phyloP scores from a whole-genome alignment of 129 eudicot species.

The Pulicaria dysenterica region DNA sequence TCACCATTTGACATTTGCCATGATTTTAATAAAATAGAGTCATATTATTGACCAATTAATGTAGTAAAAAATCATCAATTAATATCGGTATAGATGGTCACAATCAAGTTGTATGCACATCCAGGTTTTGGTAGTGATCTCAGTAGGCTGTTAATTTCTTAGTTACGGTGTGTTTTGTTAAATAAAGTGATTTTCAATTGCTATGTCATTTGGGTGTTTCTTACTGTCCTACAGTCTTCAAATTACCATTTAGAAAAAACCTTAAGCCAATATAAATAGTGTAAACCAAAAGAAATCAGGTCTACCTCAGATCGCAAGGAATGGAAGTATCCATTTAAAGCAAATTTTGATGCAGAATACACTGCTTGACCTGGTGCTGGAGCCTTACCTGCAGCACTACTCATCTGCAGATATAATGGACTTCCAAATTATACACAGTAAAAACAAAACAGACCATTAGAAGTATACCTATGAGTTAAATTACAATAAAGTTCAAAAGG shows the following conservation, averaged over 20 bases:
- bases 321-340: conserved; percentile 89
- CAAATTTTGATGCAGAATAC: conserved; percentile 91
- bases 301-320: conserved; percentile 93
- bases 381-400: conserved; percentile 98
- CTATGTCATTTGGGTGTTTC: conserved; percentile 5
- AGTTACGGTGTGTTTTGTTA: neutral
- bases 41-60: neutral
- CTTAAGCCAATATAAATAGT: conserved; percentile 5
- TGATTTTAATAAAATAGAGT: neutral
- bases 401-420: conserved; percentile 63
- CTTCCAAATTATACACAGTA: neutral
- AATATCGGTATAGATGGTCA: neutral
- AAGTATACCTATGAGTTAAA: neutral
- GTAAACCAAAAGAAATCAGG: neutral
- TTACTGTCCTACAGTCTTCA: neutral
- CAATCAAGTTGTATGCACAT: no score
- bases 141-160: no score
- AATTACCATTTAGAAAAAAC: neutral
- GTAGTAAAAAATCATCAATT: neutral
- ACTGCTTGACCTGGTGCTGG: conserved; percentile 98
- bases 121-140: no score
- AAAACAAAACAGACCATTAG: neutral
- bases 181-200: neutral
- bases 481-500: neutral
- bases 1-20: neutral